Evolutionary conservation across 2,329 filamentous ascomycete genomes (phyloP), one percentile per base, ranked within the genome.

Genomic region (Fusarium armeniacum): DNA sequence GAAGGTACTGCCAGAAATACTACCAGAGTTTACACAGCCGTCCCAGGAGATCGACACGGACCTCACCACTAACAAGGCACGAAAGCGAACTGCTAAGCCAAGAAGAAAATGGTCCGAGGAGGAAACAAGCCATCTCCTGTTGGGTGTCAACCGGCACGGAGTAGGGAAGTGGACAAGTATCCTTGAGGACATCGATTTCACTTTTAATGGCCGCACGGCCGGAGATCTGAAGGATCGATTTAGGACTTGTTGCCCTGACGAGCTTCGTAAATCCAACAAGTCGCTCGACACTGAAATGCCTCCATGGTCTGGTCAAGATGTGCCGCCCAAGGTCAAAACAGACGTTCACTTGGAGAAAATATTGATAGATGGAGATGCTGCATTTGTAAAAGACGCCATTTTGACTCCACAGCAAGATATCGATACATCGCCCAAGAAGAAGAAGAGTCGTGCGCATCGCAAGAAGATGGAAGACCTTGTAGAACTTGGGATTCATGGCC

Each of bases 91-190:
- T 13, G 83, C 84, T 9, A 89, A 88, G 71, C 84, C 86, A 3
- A 82, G 89, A 62, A 83, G 85, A 54, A 90, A 89, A 70, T 91
- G 89, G 89, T 86, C 87, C 0, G 87, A 90, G 65, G 85, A 88
- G 60, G 89, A 91, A 76, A 91, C 89, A 2, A 89, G 86, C 52
- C 83, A 89, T 68, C 80, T 91, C 11, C 76, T 91, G 16, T 79
- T 89, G 4, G 89, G 88, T 1, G 89, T 90, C 30, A 84, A 84
- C 71, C 85, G 86, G 33, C 84, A 91, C 72, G 89, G 89, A 1
- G 85, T 91, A 11, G 89, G 89, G 38, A 88, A 87, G 71, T 91
- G 89, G 89, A 89, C 87, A 11, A 86, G 82, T 58, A 91, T 91
- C 33, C 78, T 90, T 26, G 87, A 89, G 51, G 89, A 91, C 64